Evolutionary conservation across 2,329 filamentous ascomycete genomes (phyloP).

Genomic region (Alternaria sp.): DNA sequence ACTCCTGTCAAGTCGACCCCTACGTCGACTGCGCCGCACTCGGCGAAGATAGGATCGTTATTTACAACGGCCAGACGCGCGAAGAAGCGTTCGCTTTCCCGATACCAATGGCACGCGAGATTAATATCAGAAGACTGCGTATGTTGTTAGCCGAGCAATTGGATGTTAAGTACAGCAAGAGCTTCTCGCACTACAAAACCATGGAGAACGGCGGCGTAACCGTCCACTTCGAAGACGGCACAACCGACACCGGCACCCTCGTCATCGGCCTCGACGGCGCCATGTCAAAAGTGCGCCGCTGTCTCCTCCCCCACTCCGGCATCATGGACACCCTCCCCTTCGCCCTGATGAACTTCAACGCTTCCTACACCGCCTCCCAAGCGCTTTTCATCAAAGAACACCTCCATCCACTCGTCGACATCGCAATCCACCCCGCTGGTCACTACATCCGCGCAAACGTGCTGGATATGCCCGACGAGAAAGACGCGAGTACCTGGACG

Average conservation of each 20-base stretch:
- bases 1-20: conserved; percentile 43
- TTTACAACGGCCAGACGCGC: conserved; percentile 45
- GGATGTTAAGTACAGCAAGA: conserved; percentile 40
- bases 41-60: conserved; percentile 38
- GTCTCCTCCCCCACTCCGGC: conserved; percentile 25
- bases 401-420: conserved; percentile 39
- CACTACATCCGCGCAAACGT: conserved; percentile 41
- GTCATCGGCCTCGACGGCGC: conserved; percentile 38
- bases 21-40: conserved; percentile 36
- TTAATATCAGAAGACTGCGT: conserved; percentile 48
- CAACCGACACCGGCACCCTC: conserved; percentile 28
- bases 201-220: conserved; percentile 31
- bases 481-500: conserved; percentile 44
- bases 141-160: conserved; percentile 43
- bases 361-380: conserved; percentile 32
- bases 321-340: conserved; percentile 34
- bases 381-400: conserved; percentile 32
- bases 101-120: conserved; percentile 41
- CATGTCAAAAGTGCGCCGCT: conserved; percentile 35
- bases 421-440: conserved; percentile 40
- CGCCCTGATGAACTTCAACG: conserved; percentile 41
- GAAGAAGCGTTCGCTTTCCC: conserved; percentile 46
- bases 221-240: conserved; percentile 34
- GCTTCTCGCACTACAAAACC: conserved; percentile 24
- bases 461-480: conserved; percentile 40